phyloP scores from a whole-genome alignment of 1,139 yeast genomes.

The Geotrichum fermentans region DNA sequence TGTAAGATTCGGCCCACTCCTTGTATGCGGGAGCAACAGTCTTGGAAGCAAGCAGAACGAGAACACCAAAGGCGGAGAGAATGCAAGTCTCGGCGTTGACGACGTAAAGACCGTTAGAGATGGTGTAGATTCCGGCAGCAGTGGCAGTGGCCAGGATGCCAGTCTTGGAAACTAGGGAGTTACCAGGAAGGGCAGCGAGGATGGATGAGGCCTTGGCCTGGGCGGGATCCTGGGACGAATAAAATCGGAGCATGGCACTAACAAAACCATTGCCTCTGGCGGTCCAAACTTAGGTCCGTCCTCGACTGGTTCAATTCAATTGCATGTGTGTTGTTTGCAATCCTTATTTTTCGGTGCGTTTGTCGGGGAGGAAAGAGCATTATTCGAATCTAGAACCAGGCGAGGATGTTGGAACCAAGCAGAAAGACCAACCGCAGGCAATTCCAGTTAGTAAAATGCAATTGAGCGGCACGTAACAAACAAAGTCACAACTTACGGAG shows the following conservation, averaged over 20 bases:
- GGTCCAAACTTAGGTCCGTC: no score
- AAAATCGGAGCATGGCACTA: conserved; percentile 31
- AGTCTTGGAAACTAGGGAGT: conserved; percentile 81
- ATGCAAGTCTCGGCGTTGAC: conserved; percentile 91
- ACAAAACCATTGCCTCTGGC: no score
- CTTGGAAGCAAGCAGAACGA: conserved; percentile 73
- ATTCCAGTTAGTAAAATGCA: no score
- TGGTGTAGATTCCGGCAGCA: conserved; percentile 91
- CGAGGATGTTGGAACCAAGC: no score
- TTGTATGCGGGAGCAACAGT: conserved; percentile 91
- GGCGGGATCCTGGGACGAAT: conserved; percentile 57
- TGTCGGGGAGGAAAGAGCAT: no score
- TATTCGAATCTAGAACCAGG: no score
- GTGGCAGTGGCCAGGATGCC: conserved; percentile 92
- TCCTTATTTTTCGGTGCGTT: no score
- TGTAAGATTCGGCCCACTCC: conserved; percentile 91
- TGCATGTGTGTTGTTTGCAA: no score
- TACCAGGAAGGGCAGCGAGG: conserved; percentile 91
- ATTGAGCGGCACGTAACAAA: no score
- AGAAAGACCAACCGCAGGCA: no score
- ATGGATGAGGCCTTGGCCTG: conserved; percentile 86
- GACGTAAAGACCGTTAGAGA: conserved; percentile 87
- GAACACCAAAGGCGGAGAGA: conserved; percentile 72
- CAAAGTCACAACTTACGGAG: conserved; percentile 25
- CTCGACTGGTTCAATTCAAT: not conserved